A percentile compares a stretch with the other conserved stretches of the same genome.
These are phyloP conservation scores for Allomyces arbusculus DNA, from an alignment of 192 early-diverging fungal species.

Conservation along the genomic window DNA sequence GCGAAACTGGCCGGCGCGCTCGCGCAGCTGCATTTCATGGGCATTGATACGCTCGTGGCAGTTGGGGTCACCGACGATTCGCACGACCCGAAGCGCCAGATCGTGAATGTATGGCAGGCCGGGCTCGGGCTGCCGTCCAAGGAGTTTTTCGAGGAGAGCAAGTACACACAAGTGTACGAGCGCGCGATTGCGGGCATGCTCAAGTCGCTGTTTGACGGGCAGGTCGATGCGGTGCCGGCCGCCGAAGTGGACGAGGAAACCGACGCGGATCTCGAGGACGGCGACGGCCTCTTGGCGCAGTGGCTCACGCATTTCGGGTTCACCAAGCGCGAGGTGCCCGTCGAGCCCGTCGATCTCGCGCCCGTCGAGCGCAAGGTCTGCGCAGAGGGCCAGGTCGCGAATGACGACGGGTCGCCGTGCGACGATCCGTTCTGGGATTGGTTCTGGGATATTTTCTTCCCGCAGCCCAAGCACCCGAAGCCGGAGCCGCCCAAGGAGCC, in stretches of 20 bases:
- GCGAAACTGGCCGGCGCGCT: no score
- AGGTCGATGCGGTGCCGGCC: background rate
- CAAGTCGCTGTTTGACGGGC: background rate
- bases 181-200: background rate
- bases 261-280: no score
- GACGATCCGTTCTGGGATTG: background rate
- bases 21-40: background rate
- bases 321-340: no score
- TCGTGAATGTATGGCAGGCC: background rate
- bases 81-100: background rate
- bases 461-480: background rate
- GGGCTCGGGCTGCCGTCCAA: background rate
- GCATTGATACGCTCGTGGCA: background rate
- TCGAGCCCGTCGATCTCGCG: no score
- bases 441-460: background rate
- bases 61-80: background rate
- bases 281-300: no score
- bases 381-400: no score
- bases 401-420: no score
- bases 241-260: no score
- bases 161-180: background rate
- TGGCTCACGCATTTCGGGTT: no score
- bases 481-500: background rate
- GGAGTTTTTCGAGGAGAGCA: background rate
- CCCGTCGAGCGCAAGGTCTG: no score